phyloP scores from a whole-genome alignment of 129 eudicot genomes.

The Ambrosia trifida region DNA sequence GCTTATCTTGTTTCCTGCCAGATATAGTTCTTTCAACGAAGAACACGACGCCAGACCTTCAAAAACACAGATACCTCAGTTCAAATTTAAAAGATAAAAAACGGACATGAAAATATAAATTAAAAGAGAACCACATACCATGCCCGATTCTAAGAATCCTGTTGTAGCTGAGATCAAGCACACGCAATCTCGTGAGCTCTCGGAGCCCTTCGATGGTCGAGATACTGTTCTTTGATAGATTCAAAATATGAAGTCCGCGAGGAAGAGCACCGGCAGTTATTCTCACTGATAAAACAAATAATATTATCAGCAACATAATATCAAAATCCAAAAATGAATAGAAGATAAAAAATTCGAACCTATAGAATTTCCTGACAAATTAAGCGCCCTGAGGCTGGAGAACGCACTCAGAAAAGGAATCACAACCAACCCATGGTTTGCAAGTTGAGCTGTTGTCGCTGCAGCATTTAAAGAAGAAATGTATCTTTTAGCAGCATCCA shows the following conservation, averaged over 20 bases:
- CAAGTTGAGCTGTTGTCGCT: slow-evolving; percentile 77
- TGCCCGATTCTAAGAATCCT: slow-evolving; percentile 87
- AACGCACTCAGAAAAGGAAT: slow-evolving; percentile 88
- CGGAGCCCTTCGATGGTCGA: slow-evolving; percentile 92
- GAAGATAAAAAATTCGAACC: slow-evolving; percentile 44
- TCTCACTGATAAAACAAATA: slow-evolving; percentile 53
- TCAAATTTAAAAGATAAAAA: not conserved
- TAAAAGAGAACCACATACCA: slow-evolving; percentile 44
- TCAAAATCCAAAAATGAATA: not conserved
- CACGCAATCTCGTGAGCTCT: slow-evolving; percentile 90
- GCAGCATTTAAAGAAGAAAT: slow-evolving; percentile 72
- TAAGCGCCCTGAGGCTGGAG: slow-evolving; percentile 78
- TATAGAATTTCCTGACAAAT: slow-evolving; percentile 96
- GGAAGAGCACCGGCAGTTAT: slow-evolving; percentile 97
- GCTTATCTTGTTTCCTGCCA: slow-evolving; percentile 93
- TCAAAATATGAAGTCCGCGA: slow-evolving; percentile 85
- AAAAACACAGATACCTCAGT: slow-evolving; percentile 11
- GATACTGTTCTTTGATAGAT: slow-evolving; percentile 79
- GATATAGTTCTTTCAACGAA: slow-evolving; percentile 79
- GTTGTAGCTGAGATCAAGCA: slow-evolving; percentile 94
- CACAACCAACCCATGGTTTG: slow-evolving; percentile 84
- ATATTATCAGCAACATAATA: not conserved
- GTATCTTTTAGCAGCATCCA: slow-evolving; percentile 82
- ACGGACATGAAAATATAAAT: not conserved
- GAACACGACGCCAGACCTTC: slow-evolving; percentile 88